These are phyloP conservation scores for Trichophyton mentagrophytes DNA, from an alignment of 2,329 filamentous ascomycete species.

Conservation along the genomic window DNA sequence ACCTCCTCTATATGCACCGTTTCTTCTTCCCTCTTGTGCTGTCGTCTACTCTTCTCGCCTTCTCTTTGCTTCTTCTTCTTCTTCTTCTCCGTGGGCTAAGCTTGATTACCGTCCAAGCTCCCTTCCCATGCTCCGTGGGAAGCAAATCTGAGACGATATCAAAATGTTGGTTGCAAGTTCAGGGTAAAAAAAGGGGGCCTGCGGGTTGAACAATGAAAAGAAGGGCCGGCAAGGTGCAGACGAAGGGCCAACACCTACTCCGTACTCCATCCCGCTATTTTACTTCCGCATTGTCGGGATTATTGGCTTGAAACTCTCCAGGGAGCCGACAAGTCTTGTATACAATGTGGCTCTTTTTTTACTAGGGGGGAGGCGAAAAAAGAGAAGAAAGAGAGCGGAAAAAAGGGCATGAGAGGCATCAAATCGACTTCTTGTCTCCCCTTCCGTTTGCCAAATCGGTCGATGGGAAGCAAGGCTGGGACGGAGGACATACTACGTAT, in stretches of 20 bases:
- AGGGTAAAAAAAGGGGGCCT: not conserved
- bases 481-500: not conserved
- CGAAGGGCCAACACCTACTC: not conserved
- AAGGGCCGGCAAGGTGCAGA: not conserved
- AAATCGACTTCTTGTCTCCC: not conserved
- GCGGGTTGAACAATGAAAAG: not conserved
- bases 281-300: not conserved
- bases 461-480: not conserved
- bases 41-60: too few species aligned
- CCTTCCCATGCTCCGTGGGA: not conserved
- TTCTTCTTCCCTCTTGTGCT: too few species aligned
- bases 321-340: too few species aligned
- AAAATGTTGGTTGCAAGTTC: not conserved
- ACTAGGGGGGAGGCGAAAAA: too few species aligned
- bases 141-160: not conserved
- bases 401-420: not conserved
- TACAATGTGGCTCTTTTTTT: too few species aligned
- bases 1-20: too few species aligned
- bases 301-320: not conserved
- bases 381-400: too few species aligned
- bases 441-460: conserved; percentile 2
- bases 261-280: not conserved
- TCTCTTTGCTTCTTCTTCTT: not conserved
- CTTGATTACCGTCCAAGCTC: not conserved
- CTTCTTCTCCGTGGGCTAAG: not conserved